These are phyloP conservation scores for Panaeolus papilionaceus DNA, from an alignment of 768 basidiomycete genomes.

Conservation along the genomic window DNA sequence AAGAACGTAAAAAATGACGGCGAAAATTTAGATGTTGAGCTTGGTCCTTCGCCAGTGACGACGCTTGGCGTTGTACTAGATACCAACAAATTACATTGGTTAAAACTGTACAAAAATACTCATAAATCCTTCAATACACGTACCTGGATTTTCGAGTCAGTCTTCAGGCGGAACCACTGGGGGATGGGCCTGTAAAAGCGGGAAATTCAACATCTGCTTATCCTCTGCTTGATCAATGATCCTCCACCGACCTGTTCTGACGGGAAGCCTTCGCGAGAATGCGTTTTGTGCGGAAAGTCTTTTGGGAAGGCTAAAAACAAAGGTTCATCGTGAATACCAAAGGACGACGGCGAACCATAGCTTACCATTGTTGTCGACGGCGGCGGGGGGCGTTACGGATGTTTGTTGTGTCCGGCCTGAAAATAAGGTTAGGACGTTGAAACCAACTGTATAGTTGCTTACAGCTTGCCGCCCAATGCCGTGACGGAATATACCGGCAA, in stretches of 20 bases:
- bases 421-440: slow-evolving; percentile 40
- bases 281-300: slow-evolving; percentile 96
- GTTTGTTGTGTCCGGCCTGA: slow-evolving; percentile 31
- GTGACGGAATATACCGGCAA: neutral
- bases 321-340: slow-evolving; percentile 17
- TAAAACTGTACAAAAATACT: neutral
- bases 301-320: slow-evolving; percentile 91
- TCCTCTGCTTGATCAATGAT: neutral
- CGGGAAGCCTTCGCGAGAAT: slow-evolving; percentile 95
- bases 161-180: slow-evolving; percentile 98
- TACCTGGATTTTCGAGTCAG: slow-evolving; percentile 94
- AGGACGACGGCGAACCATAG: slow-evolving; percentile 17
- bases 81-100: slow-evolving; percentile 16
- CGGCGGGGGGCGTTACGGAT: slow-evolving; percentile 38
- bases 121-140: slow-evolving; percentile 29
- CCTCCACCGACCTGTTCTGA: slow-evolving; percentile 77
- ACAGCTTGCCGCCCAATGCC: slow-evolving; percentile 20
- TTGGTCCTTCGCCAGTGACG: slow-evolving; percentile 99
- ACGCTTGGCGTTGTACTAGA: slow-evolving; percentile 91
- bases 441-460: slow-evolving; percentile 43
- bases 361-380: slow-evolving; percentile 59
- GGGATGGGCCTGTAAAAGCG: slow-evolving; percentile 80
- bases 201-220: slow-evolving; percentile 19
- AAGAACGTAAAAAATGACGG: slow-evolving; percentile 17
- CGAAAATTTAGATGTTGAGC: slow-evolving; percentile 82